Evolutionary conservation across 2,329 filamentous ascomycete genomes (phyloP).

Genomic region (Tolypocladium ovalisporum): DNA sequence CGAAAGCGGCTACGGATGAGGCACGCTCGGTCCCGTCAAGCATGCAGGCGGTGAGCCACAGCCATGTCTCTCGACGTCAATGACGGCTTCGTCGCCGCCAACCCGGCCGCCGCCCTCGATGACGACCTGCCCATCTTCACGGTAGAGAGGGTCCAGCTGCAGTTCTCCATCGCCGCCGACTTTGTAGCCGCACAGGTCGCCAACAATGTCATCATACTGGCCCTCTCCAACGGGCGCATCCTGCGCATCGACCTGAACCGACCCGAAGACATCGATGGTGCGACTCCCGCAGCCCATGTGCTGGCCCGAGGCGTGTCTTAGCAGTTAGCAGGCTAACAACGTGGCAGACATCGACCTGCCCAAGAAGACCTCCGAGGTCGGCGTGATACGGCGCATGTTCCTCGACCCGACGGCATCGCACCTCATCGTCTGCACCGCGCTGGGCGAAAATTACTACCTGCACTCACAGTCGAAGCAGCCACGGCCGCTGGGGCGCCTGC

Average conservation of each 20-base stretch:
- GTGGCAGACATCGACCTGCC: conserved; percentile 83
- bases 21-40: not conserved
- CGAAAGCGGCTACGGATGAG: not conserved
- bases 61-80: conserved; percentile 25
- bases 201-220: conserved; percentile 91
- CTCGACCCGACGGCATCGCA: conserved; percentile 95
- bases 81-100: conserved; percentile 62
- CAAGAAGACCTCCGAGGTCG: conserved; percentile 82
- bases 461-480: conserved; percentile 89
- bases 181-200: conserved; percentile 95
- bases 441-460: conserved; percentile 95
- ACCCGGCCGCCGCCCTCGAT: conserved; percentile 49
- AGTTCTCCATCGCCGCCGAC: conserved; percentile 88
- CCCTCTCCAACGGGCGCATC: conserved; percentile 84
- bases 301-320: too few species aligned
- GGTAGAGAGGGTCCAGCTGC: conserved; percentile 81
- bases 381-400: conserved; percentile 91
- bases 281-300: not conserved
- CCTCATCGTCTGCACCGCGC: conserved; percentile 78
- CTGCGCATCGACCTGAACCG: conserved; percentile 89
- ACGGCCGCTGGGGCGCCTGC: conserved; percentile 68
- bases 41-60: conserved; percentile 6
- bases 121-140: conserved; percentile 83
- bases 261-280: conserved; percentile 89
- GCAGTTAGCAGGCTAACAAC: conserved; percentile 5